Evolutionary conservation across 179 eudicot species (phyloP).

Genomic region (Beta macrorhiza): DNA sequence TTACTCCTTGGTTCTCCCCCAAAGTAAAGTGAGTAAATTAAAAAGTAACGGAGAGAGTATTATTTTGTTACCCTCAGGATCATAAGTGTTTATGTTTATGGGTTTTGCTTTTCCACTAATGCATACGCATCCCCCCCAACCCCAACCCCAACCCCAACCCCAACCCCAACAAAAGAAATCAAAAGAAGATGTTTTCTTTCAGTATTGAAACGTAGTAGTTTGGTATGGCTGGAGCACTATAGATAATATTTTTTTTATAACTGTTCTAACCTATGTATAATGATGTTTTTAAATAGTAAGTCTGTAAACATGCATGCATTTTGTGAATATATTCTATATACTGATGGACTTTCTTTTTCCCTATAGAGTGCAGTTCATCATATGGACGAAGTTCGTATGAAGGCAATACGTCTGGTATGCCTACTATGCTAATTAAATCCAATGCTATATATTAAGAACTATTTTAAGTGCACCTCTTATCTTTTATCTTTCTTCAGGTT

Average conservation of each 20-base stretch:
- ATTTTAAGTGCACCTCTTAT: conserved; percentile 10
- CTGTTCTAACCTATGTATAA: not conserved
- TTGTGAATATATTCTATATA: not conserved
- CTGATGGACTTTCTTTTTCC: conserved; percentile 20
- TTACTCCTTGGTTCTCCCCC: too few relatives aligned
- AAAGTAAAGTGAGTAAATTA: too few relatives aligned
- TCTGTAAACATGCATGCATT: not conserved
- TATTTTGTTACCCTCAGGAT: too few relatives aligned
- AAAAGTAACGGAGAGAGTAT: too few relatives aligned
- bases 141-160: not conserved
- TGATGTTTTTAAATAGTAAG: not conserved
- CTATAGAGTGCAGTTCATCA: conserved; percentile 91
- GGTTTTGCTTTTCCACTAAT: not conserved
- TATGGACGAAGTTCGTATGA: conserved; percentile 96
- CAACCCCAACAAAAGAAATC: not conserved
- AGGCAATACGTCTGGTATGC: conserved; percentile 96
- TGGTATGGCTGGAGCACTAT: not conserved
- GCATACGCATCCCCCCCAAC: not conserved
- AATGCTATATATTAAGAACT: not conserved
- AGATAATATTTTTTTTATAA: not conserved
- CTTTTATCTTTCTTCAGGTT: conserved; percentile 49
- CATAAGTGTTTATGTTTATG: too few relatives aligned
- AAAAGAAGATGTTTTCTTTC: not conserved
- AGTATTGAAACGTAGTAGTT: not conserved
- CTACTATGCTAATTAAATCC: not conserved